Conservation (phyloP, 176 grass and related monocot genomes). For the Melocanna baccifera region DNA sequence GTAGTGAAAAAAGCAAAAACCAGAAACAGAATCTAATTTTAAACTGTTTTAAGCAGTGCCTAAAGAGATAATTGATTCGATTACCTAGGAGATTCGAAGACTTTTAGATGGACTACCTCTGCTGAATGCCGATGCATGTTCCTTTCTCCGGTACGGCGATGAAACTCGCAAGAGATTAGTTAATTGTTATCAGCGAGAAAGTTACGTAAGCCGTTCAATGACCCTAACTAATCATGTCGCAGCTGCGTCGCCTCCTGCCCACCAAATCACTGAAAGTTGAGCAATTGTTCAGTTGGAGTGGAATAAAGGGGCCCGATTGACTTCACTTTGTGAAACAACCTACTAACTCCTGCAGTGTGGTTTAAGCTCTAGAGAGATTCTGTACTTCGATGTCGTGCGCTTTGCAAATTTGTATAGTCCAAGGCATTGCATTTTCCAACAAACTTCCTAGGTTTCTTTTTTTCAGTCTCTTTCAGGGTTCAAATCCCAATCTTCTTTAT, state of each 20-base stretch:
- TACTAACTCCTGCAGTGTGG: constrained; percentile 27
- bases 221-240: constrained; percentile 35
- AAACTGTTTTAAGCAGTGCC: too few species aligned
- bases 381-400: background rate
- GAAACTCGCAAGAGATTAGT: background rate
- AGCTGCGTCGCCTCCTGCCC: constrained; percentile 39
- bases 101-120: background rate
- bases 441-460: constrained; percentile 9
- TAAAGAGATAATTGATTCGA: background rate
- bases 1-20: too few species aligned
- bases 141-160: background rate
- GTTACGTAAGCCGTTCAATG: constrained; percentile 20
- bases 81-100: background rate
- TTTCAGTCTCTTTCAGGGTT: constrained; percentile 15
- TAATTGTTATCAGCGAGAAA: constrained; percentile 11
- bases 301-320: constrained; percentile 9
- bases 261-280: constrained; percentile 37
- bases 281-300: constrained; percentile 37
- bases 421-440: constrained; percentile 1
- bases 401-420: background rate
- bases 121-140: background rate
- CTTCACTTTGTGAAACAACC: constrained; percentile 32
- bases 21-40: too few species aligned
- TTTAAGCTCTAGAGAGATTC: background rate
- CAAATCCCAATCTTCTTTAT: background rate